Conservation (phyloP, 2,329 filamentous ascomycete species). For the Tolypocladium nubicola region DNA sequence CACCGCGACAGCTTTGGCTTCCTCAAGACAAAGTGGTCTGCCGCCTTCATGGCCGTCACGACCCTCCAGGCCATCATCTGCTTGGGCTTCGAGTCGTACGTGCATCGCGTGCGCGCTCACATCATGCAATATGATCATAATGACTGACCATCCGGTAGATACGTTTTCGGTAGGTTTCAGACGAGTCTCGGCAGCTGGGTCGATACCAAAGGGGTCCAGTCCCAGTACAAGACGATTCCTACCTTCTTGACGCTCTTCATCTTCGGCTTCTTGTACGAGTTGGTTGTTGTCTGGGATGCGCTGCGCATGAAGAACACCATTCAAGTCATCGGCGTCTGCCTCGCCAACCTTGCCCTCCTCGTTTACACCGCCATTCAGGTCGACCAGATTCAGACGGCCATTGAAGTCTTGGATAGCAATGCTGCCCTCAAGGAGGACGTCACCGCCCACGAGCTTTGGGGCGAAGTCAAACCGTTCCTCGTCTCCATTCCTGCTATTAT, state of each 20-base stretch:
- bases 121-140: neutral
- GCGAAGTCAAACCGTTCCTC: constrained; percentile 60
- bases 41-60: constrained; percentile 68
- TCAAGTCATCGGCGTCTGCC: constrained; percentile 88
- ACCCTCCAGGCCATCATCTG: constrained; percentile 69
- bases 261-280: constrained; percentile 89
- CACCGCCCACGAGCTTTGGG: constrained; percentile 47
- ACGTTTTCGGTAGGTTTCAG: constrained; percentile 85
- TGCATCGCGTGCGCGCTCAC: constrained; percentile 8
- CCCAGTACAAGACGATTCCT: constrained; percentile 65
- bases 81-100: constrained; percentile 78
- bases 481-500: constrained; percentile 81
- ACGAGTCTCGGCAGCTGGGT: constrained; percentile 36
- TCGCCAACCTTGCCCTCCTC: constrained; percentile 84
- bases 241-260: constrained; percentile 96
- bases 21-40: constrained; percentile 79
- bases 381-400: constrained; percentile 74
- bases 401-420: constrained; percentile 38
- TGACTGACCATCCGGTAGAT: constrained; percentile 40
- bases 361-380: constrained; percentile 91
- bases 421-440: constrained; percentile 30
- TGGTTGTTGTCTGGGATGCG: constrained; percentile 86
- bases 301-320: constrained; percentile 95
- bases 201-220: constrained; percentile 26
- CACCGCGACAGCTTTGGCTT: constrained; percentile 47